Conservation (phyloP, 768 basidiomycete genomes). For the Kwoniella dejecticola region DNA sequence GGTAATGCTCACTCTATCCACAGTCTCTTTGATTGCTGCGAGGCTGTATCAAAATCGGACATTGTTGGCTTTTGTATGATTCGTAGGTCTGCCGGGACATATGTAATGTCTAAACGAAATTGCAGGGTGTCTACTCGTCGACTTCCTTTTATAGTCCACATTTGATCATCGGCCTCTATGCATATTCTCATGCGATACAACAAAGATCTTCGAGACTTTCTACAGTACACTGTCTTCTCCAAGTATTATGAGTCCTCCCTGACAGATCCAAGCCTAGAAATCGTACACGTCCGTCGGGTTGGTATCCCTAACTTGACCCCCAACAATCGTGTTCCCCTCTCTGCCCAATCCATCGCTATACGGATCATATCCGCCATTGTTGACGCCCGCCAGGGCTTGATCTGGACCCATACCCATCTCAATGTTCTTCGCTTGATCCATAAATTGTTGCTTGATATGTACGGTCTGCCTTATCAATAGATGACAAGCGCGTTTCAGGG, state of each 20-base stretch:
- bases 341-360: constrained; percentile 22
- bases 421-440: constrained; percentile 54
- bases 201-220: neutral
- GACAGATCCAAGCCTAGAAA: constrained; percentile 27
- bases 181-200: constrained; percentile 6
- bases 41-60: constrained; percentile 3
- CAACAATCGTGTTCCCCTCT: constrained; percentile 18
- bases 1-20: neutral
- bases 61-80: constrained; percentile 10
- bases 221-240: too few species aligned
- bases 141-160: too few species aligned
- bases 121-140: too few species aligned
- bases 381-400: constrained; percentile 14
- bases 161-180: neutral
- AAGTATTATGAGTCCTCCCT: neutral
- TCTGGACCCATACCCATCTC: constrained; percentile 54
- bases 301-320: constrained; percentile 14
- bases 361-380: constrained; percentile 36
- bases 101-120: too few species aligned
- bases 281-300: constrained; percentile 43
- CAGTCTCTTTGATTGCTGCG: neutral
- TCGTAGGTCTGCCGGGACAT: too few species aligned
- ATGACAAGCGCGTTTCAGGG: constrained; percentile 79
- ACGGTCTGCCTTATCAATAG: constrained; percentile 70
- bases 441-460: constrained; percentile 55